Conservation (phyloP, 805 yeast genomes). For the Candida tammaniensis region DNA sequence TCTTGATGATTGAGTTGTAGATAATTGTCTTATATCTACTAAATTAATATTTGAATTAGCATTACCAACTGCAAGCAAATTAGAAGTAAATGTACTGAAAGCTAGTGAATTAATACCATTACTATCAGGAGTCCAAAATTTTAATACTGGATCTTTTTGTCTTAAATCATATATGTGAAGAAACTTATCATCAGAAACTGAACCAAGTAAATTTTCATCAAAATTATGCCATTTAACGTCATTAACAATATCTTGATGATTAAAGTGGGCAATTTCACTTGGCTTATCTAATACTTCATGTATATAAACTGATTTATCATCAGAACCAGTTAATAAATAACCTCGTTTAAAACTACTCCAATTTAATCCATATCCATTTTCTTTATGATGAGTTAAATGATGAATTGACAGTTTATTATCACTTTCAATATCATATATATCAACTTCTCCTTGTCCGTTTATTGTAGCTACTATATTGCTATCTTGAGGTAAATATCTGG, state of each 20-base stretch:
- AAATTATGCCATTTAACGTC: slow-evolving; percentile 72
- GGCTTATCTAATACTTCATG: slow-evolving; percentile 45
- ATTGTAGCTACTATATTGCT: slow-evolving; percentile 59
- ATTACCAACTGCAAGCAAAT: slow-evolving; percentile 68
- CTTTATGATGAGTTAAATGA: slow-evolving; percentile 41
- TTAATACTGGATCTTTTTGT: slow-evolving; percentile 23
- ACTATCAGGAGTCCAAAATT: slow-evolving; percentile 24
- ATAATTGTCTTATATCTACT: slow-evolving; percentile 57
- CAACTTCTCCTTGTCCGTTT: slow-evolving; percentile 62
- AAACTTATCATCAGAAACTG: slow-evolving; percentile 70
- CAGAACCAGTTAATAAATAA: slow-evolving; percentile 57
- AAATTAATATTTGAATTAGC: slow-evolving; percentile 63
- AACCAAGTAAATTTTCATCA: slow-evolving; percentile 53
- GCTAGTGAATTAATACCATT: slow-evolving; percentile 59
- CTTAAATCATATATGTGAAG: slow-evolving; percentile 57
- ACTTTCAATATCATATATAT: slow-evolving; percentile 44
- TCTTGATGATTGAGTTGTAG: slow-evolving; percentile 9
- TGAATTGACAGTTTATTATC: slow-evolving; percentile 21
- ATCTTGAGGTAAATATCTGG: slow-evolving; percentile 66
- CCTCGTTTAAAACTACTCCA: slow-evolving; percentile 56
- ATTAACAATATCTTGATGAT: slow-evolving; percentile 63
- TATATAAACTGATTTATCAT: slow-evolving; percentile 60
- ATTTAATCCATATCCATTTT: slow-evolving; percentile 72
- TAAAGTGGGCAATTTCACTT: slow-evolving; percentile 4
- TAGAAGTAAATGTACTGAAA: slow-evolving; percentile 58